Evolutionary conservation across 768 basidiomycete species (phyloP), one percentile per base, ranked within the genome.

Genomic region (Ramaria sp.): DNA sequence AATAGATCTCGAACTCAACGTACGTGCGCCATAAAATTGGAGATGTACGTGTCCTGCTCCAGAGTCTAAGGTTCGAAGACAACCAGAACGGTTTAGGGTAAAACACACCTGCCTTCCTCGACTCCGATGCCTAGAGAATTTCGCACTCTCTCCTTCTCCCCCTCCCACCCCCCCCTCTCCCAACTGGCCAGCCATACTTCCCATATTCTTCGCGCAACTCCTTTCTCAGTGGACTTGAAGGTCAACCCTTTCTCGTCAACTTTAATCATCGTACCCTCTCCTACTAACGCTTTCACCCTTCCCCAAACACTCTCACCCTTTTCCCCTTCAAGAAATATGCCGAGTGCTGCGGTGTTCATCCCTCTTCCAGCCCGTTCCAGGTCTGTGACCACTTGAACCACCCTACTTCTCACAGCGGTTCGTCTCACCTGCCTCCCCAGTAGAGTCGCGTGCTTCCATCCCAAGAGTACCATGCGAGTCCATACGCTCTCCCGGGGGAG

Each of bases 131-230:
- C 70, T 60, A 91, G 69, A 37, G 84, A 80, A 60, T 71, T 78
- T 60, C 89, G 70, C 37, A 82, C 84, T 56, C 88, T 76, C 68
- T 91, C 88, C 41, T 78, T 68, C 67, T 91, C 87, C 50, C 71
- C 73, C 49, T 75, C 71, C 88, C 88, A 90, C 38, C 81, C 74
- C 1, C 83, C 81, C 64, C 72, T 77, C 67, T 88, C 84, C 88
- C 87, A 89, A n/a, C 83, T 77, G 10, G 82, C 80, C 1, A 88
- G 72, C 88, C 89, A 91, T 0, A 88, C 79, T 62, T 91, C 87
- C 60, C 79, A 74, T 3, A 79, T 69, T 55, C 84, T 71, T 64
- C 86, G 72, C 41, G 74, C 68, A 13, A 90, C 71, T 55, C 74
- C 76, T 66, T 86, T 88, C 57, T 75, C 72, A 54, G 67, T 70